Evolutionary conservation across 768 basidiomycete species (phyloP).

Genomic region (Phaffia australis): DNA sequence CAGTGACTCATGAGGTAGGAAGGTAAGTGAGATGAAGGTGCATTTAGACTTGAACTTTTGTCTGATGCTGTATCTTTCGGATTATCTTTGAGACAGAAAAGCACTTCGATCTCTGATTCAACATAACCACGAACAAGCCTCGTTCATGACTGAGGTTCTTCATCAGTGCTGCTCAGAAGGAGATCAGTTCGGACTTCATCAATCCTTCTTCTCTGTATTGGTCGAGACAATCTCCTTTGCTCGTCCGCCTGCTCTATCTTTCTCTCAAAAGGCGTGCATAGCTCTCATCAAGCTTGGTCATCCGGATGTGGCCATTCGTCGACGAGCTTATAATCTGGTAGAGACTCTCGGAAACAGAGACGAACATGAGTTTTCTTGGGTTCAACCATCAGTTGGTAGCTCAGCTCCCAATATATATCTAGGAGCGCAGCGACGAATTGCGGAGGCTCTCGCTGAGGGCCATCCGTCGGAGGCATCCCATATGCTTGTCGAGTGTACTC

Average conservation of each 20-base stretch:
- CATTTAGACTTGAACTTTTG: slow-evolving; percentile 25
- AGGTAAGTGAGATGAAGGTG: slow-evolving; percentile 16
- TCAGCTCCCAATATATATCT: slow-evolving; percentile 64
- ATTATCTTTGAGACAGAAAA: slow-evolving; percentile 49
- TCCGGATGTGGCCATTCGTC: slow-evolving; percentile 51
- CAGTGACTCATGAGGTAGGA: slow-evolving; percentile 18
- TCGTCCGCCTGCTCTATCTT: slow-evolving; percentile 50
- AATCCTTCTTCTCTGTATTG: slow-evolving; percentile 63
- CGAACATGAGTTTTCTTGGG: slow-evolving; percentile 31
- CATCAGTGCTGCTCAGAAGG: slow-evolving; percentile 53
- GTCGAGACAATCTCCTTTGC: slow-evolving; percentile 54
- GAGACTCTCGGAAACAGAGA: slow-evolving; percentile 47
- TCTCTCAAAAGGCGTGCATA: slow-evolving; percentile 63
- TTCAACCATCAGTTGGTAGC: slow-evolving; percentile 59
- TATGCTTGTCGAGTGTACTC: slow-evolving; percentile 60
- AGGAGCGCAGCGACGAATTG: slow-evolving; percentile 64
- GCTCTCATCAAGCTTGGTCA: slow-evolving; percentile 78
- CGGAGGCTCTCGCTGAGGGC: slow-evolving; percentile 68
- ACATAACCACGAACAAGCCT: slow-evolving; percentile 48
- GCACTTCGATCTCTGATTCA: slow-evolving; percentile 59
- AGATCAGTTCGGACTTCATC: slow-evolving; percentile 35
- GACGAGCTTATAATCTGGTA: slow-evolving; percentile 66
- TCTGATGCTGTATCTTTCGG: slow-evolving; percentile 49
- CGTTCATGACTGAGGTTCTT: slow-evolving; percentile 55
- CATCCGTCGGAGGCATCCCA: slow-evolving; percentile 50